A percentile compares a stretch with the other conserved stretches of the same genome.
phyloP scores from a whole-genome alignment of 352 stramenopile species.

The Blastocystis sp. region DNA sequence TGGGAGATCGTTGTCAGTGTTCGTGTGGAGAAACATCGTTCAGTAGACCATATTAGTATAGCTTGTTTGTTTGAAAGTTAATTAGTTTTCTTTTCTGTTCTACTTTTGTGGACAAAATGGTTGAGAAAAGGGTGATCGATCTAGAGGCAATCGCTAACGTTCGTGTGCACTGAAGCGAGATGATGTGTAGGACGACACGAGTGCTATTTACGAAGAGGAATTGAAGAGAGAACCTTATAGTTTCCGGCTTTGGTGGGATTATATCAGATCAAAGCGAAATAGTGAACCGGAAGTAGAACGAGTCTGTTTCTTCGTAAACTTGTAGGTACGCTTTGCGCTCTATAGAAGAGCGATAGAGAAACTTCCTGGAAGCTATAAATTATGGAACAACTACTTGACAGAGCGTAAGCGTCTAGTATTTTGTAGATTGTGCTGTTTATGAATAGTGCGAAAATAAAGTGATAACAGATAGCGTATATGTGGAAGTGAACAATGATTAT shows the following conservation, averaged over 20 bases:
- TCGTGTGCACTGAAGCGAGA: neutral
- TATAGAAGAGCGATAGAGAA: constrained; percentile 78
- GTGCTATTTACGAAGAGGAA: constrained; percentile 25
- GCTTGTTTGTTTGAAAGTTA: neutral
- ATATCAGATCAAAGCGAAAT: constrained; percentile 35
- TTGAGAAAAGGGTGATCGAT: neutral
- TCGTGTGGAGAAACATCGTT: constrained; percentile 52
- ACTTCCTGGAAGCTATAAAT: constrained; percentile 85
- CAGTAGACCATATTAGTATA: constrained; percentile 21
- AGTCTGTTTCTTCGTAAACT: neutral
- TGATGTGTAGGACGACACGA: constrained; percentile 22
- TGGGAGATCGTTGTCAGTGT: constrained; percentile 40
- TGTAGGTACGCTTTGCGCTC: constrained; percentile 63
- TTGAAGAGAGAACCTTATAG: constrained; percentile 52
- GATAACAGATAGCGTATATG: constrained; percentile 67
- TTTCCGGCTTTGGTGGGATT: constrained; percentile 53
- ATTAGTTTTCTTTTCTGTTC: neutral
- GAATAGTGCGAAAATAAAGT: constrained; percentile 39
- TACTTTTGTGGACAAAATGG: neutral
- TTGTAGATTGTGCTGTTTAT: constrained; percentile 1
- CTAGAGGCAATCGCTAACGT: neutral
- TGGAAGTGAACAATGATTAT: constrained; percentile 66
- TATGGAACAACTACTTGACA: constrained; percentile 82
- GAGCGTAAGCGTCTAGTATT: constrained; percentile 68
- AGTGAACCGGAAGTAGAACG: constrained; percentile 6